Conservation (phyloP, 1,284 basidiomycete genomes). For the Moniliella sp. region DNA sequence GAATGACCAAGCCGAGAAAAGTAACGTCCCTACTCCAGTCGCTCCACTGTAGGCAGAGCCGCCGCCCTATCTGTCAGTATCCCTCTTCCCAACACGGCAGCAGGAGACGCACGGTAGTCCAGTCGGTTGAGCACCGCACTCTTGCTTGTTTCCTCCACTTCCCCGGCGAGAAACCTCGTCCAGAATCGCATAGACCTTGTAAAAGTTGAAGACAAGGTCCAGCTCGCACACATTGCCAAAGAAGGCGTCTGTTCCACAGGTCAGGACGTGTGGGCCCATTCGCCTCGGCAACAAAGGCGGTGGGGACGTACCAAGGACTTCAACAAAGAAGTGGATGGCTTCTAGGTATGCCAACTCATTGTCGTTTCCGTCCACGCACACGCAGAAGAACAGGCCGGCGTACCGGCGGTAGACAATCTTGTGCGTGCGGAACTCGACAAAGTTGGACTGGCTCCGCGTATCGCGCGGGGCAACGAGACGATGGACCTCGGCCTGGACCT, state of each 20-base stretch:
- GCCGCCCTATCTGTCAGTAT: not conserved
- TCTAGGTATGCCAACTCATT: conserved; percentile 92
- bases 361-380: conserved; percentile 90
- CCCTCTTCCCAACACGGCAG: not conserved
- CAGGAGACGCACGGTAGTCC: conserved; percentile 38
- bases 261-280: not conserved
- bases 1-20: too few species aligned
- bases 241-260: conserved; percentile 51
- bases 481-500: conserved; percentile 81
- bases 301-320: conserved; percentile 58
- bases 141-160: conserved; percentile 92
- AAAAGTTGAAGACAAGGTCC: conserved; percentile 92
- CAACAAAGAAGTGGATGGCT: conserved; percentile 91
- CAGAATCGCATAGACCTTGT: conserved; percentile 90
- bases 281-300: not conserved
- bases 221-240: conserved; percentile 96
- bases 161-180: conserved; percentile 97
- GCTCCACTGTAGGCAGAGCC: not conserved
- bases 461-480: conserved; percentile 83
- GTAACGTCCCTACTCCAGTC: not conserved
- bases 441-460: conserved; percentile 96
- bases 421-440: conserved; percentile 49
- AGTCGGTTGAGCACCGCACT: conserved; percentile 72
- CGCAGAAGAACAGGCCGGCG: conserved; percentile 62
- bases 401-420: conserved; percentile 40